Evolutionary conservation across 495 filamentous ascomycete genomes (phyloP), one percentile per base, ranked within the genome.

Genomic region (Aspergillus coremiiformis): DNA sequence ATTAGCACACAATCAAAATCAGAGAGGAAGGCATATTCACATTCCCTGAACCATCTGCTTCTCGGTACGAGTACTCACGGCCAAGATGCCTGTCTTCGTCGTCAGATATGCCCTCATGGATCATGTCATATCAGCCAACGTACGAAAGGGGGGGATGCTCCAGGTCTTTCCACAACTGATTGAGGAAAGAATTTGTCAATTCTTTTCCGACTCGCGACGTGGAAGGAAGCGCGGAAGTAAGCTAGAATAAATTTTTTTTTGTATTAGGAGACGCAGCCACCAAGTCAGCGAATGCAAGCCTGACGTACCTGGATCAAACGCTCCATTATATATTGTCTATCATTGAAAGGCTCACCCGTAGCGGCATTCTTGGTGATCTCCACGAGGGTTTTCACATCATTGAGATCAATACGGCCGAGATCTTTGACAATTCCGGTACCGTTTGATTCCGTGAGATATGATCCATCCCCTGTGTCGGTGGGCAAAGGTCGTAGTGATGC

Each of bases 271-370:
- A 39, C 12, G 11, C 17, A 14, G 12, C 41, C 21, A 52, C 4
- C n/a, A 9, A 44, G 1, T 17, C 1, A 8, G 22, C 19, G 5
- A 20, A 8, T 6, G 37, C 21, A 17, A 11, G 33, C 61, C 62
- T 29, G 42, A 75, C 37, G 9, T 17, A 41, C 67, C 62, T 76
- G 65, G 46, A 82, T 73, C 35, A 82, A 56, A 22, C 69, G 65
- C 55, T 83, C 80, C 77, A 80, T 82, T 10, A 77, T 64, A 55
- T 81, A 83, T 3, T 71, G 64, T 67, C 90, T 90, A 68, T 96
- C 91, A 55, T 96, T 84, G 17, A 95, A 81, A 4, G 90, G 88
- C 44, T 93, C 84, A 10, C 87, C 85, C 19, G 84, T 85, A 67
- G 91, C 88, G 52, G 78, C 78, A 60, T 85, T 85, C 54, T 76